A percentile compares a stretch with the other conserved stretches of the same genome.
phyloP scores from a whole-genome alignment of 75 land plant species.

The Pinus albicaulis region DNA sequence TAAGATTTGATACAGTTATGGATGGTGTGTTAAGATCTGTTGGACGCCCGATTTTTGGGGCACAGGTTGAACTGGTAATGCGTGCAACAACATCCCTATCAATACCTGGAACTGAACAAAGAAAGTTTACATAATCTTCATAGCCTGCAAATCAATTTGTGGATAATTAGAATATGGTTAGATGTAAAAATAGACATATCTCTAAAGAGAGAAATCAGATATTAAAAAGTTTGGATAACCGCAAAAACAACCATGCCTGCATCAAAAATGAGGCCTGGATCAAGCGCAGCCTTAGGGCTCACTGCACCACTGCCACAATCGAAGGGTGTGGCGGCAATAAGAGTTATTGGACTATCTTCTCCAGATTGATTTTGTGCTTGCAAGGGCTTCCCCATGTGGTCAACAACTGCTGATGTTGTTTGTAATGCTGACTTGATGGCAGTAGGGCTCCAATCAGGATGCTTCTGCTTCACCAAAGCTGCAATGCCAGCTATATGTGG shows the following conservation, averaged over 20 bases:
- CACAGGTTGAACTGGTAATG: slow-evolving; percentile 47
- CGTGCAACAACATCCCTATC: slow-evolving; percentile 46
- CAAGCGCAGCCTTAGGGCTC: slow-evolving; percentile 75
- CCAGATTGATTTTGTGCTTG: slow-evolving; percentile 64
- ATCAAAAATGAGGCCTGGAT: slow-evolving; percentile 97
- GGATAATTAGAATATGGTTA: background rate
- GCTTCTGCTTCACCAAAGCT: slow-evolving; percentile 79
- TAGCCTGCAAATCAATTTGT: slow-evolving; percentile 42
- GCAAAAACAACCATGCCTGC: slow-evolving; percentile 51
- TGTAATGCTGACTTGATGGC: slow-evolving; percentile 93
- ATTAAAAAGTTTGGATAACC: background rate
- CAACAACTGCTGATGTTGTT: slow-evolving; percentile 71
- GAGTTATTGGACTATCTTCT: slow-evolving; percentile 22
- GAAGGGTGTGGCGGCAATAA: slow-evolving; percentile 77
- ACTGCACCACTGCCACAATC: slow-evolving; percentile 94
- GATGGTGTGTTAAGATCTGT: slow-evolving; percentile 75
- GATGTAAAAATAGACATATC: background rate
- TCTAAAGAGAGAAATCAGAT: background rate
- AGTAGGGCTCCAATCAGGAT: slow-evolving; percentile 91
- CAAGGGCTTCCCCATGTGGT: slow-evolving; percentile 58
- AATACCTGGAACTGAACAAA: slow-evolving; percentile 69
- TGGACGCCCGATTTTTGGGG: slow-evolving; percentile 32
- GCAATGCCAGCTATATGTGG: slow-evolving; percentile 97
- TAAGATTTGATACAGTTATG: slow-evolving; percentile 68
- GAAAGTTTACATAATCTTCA: slow-evolving; percentile 70